A percentile compares a stretch with the other conserved stretches of the same genome.
Evolutionary conservation across 352 stramenopile genomes (phyloP).

Genomic region (Peronosclerospora sorghi): DNA sequence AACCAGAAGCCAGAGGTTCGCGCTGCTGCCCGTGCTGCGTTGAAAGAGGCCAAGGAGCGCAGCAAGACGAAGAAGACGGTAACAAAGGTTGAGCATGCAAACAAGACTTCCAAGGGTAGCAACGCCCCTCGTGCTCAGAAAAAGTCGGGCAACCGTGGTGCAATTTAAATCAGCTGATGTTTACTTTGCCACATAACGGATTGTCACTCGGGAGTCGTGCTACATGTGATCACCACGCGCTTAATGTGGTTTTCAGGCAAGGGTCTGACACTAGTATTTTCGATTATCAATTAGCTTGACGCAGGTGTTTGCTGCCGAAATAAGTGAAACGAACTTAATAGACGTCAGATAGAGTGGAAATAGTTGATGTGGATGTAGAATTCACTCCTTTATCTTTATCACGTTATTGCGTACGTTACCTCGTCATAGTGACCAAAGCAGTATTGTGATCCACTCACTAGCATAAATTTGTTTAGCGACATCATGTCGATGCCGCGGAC

Average conservation of each 20-base stretch:
- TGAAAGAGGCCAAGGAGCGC: slow-evolving; percentile 87
- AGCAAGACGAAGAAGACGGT: slow-evolving; percentile 80
- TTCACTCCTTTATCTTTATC: no score
- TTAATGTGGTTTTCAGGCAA: slow-evolving; percentile 24
- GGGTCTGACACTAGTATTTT: slow-evolving; percentile 18
- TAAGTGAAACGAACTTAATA: slow-evolving; percentile 24
- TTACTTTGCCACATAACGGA: slow-evolving; percentile 7
- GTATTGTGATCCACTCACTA: slow-evolving; percentile 6
- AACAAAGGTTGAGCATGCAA: slow-evolving; percentile 43
- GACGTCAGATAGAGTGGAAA: slow-evolving; percentile 24
- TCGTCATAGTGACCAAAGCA: slow-evolving; percentile 4
- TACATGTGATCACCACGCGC: slow-evolving; percentile 24
- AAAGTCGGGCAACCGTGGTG: slow-evolving; percentile 85
- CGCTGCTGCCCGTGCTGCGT: slow-evolving; percentile 82
- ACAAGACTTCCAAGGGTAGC: slow-evolving; percentile 46
- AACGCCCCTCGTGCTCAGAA: slow-evolving; percentile 69
- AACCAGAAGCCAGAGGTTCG: slow-evolving; percentile 92
- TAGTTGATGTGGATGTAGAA: neutral
- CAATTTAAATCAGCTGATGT: slow-evolving; percentile 50
- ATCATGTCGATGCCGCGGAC: slow-evolving; percentile 27
- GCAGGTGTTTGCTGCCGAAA: slow-evolving; percentile 11
- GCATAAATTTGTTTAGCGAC: neutral
- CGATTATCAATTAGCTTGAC: slow-evolving; percentile 20
- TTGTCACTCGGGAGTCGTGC: slow-evolving; percentile 17
- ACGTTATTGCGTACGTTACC: no score